phyloP scores from a whole-genome alignment of 1,139 yeast species.

The Pichia sp. region DNA sequence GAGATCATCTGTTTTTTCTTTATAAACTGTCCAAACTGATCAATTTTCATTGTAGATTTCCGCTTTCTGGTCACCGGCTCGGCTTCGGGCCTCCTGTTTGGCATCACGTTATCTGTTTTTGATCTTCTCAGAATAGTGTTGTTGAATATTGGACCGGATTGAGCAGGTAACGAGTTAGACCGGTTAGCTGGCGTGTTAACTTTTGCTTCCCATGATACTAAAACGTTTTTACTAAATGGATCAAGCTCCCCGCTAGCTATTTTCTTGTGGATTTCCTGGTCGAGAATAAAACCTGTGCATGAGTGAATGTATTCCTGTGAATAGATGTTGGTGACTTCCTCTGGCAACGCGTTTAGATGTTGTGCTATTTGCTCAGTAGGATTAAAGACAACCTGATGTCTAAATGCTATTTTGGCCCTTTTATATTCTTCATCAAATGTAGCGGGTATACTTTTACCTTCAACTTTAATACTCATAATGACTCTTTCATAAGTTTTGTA shows the following conservation, averaged over 20 bases:
- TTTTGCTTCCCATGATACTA: slow-evolving; percentile 42
- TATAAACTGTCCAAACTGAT: slow-evolving; percentile 14
- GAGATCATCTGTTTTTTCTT: slow-evolving; percentile 3
- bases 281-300: slow-evolving; percentile 59
- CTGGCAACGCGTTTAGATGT: slow-evolving; percentile 58
- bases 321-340: slow-evolving; percentile 20
- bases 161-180: slow-evolving; percentile 1
- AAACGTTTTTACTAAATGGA: slow-evolving; percentile 54
- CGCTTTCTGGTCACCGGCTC: slow-evolving; percentile 12
- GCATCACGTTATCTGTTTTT: not conserved
- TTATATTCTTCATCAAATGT: slow-evolving; percentile 57
- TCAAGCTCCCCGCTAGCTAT: slow-evolving; percentile 65
- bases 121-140: slow-evolving; percentile 1
- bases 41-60: slow-evolving; percentile 12
- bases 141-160: not conserved
- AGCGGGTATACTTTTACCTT: slow-evolving; percentile 59
- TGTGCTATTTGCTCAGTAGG: slow-evolving; percentile 48
- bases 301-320: slow-evolving; percentile 31
- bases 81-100: not conserved
- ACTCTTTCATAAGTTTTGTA: slow-evolving; percentile 51
- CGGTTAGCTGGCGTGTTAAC: slow-evolving; percentile 1
- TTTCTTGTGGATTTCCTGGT: slow-evolving; percentile 44
- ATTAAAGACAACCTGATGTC: slow-evolving; percentile 80
- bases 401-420: slow-evolving; percentile 76
- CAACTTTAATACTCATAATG: slow-evolving; percentile 53